Percentiles rank a stretch among this genome's conserved stretches.
phyloP scores from a whole-genome alignment of 2,329 filamentous ascomycete species.

The Fusarium sp. region DNA sequence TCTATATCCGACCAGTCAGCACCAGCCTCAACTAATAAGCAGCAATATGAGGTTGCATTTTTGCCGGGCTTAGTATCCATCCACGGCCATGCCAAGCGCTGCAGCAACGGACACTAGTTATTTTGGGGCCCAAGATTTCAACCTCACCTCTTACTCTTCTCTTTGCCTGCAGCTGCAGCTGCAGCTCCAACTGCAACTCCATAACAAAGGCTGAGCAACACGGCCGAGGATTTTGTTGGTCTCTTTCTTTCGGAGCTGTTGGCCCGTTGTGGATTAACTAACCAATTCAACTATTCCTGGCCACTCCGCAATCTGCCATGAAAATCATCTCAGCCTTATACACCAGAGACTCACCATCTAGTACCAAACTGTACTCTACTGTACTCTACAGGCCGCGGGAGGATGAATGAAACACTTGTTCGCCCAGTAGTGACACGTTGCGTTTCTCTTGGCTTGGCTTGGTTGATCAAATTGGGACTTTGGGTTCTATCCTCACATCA shows the following conservation, averaged over 20 bases:
- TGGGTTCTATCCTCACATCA: not conserved
- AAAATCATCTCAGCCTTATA: conserved; percentile 25
- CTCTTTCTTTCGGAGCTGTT: conserved; percentile 5
- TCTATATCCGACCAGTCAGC: conserved; percentile 20
- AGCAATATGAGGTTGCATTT: conserved; percentile 24
- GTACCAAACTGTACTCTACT: not conserved
- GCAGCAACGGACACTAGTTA: conserved; percentile 17
- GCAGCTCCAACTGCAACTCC: not conserved
- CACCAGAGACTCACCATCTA: not conserved
- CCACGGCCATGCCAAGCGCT: conserved; percentile 17
- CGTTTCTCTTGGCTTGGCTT: not conserved
- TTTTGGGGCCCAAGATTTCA: conserved; percentile 4
- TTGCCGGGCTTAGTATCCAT: not conserved
- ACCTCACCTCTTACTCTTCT: conserved; percentile 5
- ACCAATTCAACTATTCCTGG: not conserved
- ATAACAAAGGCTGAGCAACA: conserved; percentile 15
- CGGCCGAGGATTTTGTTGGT: not conserved
- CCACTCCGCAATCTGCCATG: not conserved
- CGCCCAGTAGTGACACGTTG: conserved; percentile 17
- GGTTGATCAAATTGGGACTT: not conserved
- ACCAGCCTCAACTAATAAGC: conserved; percentile 33
- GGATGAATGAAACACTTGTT: not conserved
- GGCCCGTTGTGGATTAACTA: not conserved
- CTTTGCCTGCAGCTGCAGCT: not conserved
- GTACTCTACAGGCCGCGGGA: not conserved